Base-by-base conservation (phyloP, 75 land plant genomes). In the Pinus taeda region DNA sequence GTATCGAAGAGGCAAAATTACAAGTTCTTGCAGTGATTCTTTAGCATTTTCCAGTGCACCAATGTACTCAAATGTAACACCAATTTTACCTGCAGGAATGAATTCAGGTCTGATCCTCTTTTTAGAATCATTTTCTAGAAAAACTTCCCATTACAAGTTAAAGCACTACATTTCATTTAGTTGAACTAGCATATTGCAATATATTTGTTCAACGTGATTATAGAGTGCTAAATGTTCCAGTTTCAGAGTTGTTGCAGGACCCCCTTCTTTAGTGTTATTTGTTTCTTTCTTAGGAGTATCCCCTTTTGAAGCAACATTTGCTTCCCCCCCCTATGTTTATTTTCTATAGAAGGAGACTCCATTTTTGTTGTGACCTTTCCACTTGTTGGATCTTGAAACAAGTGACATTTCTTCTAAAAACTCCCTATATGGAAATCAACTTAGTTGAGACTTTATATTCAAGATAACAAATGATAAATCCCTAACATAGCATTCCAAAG, bases 101-200 rank as follows among this genome's bases (percentile, higher is more conserved):
- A 94, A 93, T 76, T 92, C 97, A 33, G 97, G 93, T 57, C 97
- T 79, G 18, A 94, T 92, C 17, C 95, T 90, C 79, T 94, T 94
- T 80, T 94, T 95, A 81, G 90, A 94, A 74, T 94, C 97, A 81
- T 94, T 94, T 69, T 94, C 97, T 24, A 91, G 91, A 65, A 83
- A 65, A 36, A 83, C 83, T 73, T 92, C 95, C 95, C 90, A 79
- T 76, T 72, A 55, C 58, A 73, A 24, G 21, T 55, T 73, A 73
- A 53, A 22, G 14, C 53, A 73, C 45, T 14, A 1, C 4, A 26
- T 26, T 26, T 26, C 26, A 39, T 14, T 73, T 24, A 73, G 74
- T 15, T 21, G 37, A 71, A 21, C 56, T 71, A 71, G 18, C 42
- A 45, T 39, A 69, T 69, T 69, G 39, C 3, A 1, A n/a, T 12